Percentiles rank a stretch among this genome's conserved stretches.
These are phyloP conservation scores for Gossypium australe DNA, from an alignment of 345 rosid species.

Conservation along the genomic window DNA sequence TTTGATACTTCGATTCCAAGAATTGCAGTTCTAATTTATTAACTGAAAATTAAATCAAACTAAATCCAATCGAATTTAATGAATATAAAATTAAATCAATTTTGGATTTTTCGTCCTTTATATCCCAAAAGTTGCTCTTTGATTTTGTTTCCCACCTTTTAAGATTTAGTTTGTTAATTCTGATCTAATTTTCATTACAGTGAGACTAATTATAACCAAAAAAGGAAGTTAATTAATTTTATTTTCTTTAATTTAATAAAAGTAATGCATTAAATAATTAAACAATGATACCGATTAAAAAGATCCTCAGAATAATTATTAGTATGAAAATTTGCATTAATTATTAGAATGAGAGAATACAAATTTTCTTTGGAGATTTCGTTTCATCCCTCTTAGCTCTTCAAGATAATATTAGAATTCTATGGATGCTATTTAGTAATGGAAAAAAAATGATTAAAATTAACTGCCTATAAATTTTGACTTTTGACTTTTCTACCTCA, in stretches of 20 bases:
- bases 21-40: no score
- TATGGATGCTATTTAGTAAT: background rate
- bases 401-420: background rate
- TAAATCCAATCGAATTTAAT: no score
- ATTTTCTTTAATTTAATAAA: no score
- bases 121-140: conserved; percentile 20
- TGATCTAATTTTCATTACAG: background rate
- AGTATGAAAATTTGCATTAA: background rate
- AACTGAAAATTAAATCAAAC: no score
- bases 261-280: no score
- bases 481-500: background rate
- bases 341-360: no score
- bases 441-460: no score
- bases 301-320: background rate
- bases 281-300: background rate
- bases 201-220: no score
- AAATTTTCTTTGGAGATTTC: no score
- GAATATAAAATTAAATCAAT: no score
- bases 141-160: background rate
- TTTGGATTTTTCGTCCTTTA: background rate
- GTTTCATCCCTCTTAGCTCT: background rate
- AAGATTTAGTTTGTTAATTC: background rate
- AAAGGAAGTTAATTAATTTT: no score
- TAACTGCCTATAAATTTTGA: background rate
- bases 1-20: no score